These are phyloP conservation scores for Adiantum capillusveneris DNA, from an alignment of 75 land plant genomes.

Conservation along the genomic window DNA sequence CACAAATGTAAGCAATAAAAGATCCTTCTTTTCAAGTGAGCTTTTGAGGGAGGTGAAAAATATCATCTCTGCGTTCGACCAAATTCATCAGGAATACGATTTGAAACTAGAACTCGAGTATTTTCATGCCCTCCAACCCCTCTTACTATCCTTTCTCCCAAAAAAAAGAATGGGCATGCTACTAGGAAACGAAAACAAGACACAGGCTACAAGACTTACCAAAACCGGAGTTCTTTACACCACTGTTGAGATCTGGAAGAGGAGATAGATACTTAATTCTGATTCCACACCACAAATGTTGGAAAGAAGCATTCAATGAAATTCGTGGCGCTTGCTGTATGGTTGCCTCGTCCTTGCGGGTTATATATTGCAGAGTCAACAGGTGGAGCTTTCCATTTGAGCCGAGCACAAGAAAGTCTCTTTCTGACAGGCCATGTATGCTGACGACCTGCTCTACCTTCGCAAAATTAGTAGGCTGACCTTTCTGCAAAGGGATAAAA, in stretches of 20 bases:
- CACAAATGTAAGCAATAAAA: no score
- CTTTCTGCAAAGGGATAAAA: not conserved
- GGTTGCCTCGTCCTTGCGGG: not conserved
- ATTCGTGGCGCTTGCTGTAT: not conserved
- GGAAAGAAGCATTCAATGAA: not conserved
- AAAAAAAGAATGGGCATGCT: no score
- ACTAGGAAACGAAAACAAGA: no score
- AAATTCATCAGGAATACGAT: no score
- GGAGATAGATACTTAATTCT: not conserved
- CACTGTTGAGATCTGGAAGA: not conserved
- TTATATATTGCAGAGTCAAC: not conserved
- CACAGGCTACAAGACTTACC: no score
- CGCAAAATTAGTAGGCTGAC: not conserved
- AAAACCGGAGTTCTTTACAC: not conserved
- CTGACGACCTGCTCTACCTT: not conserved
- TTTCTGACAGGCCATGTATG: not conserved
- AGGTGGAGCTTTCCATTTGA: not conserved
- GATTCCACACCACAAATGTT: not conserved
- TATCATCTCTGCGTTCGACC: no score
- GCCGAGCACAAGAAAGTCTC: not conserved
- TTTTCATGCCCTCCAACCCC: no score
- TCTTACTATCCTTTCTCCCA: no score
- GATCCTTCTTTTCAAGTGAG: no score
- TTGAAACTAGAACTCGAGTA: no score
- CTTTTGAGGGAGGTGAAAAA: no score